Evolutionary conservation across 768 basidiomycete genomes (phyloP), one percentile per base, ranked within the genome.

Genomic region (Boletus rubropictus): DNA sequence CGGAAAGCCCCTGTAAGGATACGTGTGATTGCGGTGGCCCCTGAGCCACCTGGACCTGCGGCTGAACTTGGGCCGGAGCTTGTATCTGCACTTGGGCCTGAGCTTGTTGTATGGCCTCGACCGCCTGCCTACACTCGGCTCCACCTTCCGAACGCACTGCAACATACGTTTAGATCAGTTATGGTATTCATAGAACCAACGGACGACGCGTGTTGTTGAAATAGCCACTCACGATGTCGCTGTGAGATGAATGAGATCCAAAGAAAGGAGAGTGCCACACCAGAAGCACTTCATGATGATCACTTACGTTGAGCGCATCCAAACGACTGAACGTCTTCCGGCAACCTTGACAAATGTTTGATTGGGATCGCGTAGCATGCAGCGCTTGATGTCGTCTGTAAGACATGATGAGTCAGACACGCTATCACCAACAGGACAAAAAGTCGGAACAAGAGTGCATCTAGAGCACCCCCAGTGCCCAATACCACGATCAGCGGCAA

Each of bases 271-370:
- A 54, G 50, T 42, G 46, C 52, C 56, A 49, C 42, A 55, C 53
- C 43, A 56, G 57, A 58, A 62, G 57, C 60, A 57, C 42, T 46
- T 62, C 51, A 62, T 53, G 60, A 58, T 64, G 44, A 58, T 53
- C 55, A 81, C 89, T 70, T 72, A 94, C 91, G 70, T 94, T 95
- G 52, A 97, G 75, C 17, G 93, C 93, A 72, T 97, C 93, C 63
- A 93, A 70, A 49, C 93, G 75, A 61, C 92, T 94, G 67, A 97
- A 97, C 10, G 90, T 86, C 75, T 95, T 94, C 62, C 89, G 85
- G 69, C 93, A 97, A 3, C 90, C 91, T 53, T 84, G 82, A 59
- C 93, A 97, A 43, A 87, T 75, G 64, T 95, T 93, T 25, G 83
- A 78, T 58, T 87, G 83, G 8, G 88, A 78, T 57, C 91, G 87